Evolutionary conservation across 2,329 filamentous ascomycete genomes (phyloP).

Genomic region (Aspergillus persii): DNA sequence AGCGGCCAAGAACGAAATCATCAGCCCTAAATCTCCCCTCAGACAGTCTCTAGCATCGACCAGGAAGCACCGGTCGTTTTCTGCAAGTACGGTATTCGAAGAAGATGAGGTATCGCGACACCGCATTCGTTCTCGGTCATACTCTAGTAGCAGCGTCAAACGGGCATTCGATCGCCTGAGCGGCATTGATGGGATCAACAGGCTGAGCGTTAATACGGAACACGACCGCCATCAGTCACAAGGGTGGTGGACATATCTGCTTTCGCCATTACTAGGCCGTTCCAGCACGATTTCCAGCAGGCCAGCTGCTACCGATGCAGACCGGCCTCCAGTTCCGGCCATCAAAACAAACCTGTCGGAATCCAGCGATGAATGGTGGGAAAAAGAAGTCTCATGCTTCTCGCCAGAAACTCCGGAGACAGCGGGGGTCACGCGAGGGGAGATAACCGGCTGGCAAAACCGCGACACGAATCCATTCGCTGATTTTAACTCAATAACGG

Average conservation of each 20-base stretch:
- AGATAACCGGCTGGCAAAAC: constrained; percentile 20
- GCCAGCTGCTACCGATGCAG: constrained; percentile 24
- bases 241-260: constrained; percentile 51
- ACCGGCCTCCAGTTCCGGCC: constrained; percentile 28
- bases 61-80: constrained; percentile 31
- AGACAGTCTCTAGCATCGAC: constrained; percentile 18
- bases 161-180: constrained; percentile 31
- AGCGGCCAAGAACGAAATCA: constrained; percentile 12
- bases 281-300: constrained; percentile 34
- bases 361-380: constrained; percentile 28
- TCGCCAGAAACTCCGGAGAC: constrained; percentile 32
- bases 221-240: constrained; percentile 42
- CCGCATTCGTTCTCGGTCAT: constrained; percentile 18
- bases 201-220: constrained; percentile 36
- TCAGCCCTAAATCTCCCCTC: constrained; percentile 11
- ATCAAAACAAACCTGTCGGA: constrained; percentile 17
- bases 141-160: constrained; percentile 30
- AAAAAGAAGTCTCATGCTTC: constrained; percentile 29
- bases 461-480: constrained; percentile 15
- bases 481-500: constrained; percentile 10
- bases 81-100: constrained; percentile 38
- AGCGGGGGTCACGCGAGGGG: constrained; percentile 11
- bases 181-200: constrained; percentile 3
- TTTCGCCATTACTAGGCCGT: constrained; percentile 44
- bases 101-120: constrained; percentile 24